Percentiles rank a stretch among this genome's conserved stretches.
phyloP scores from a whole-genome alignment of 1,284 basidiomycete species.

The Sphaerobolus stellatus region DNA sequence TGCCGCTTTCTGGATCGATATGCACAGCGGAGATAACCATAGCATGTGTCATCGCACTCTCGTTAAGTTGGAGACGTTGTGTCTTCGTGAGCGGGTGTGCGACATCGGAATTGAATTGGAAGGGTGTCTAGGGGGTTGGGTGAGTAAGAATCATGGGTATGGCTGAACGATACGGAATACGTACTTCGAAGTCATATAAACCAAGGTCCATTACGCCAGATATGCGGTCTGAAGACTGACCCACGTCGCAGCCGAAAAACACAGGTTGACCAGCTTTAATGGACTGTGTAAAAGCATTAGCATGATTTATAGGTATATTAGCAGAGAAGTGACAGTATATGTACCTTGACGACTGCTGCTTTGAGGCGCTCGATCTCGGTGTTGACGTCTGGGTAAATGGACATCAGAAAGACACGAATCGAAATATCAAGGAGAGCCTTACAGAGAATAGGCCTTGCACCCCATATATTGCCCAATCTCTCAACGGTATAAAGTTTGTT shows the following conservation, averaged over 20 bases:
- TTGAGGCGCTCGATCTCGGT: constrained; percentile 82
- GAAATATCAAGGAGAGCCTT: constrained; percentile 29
- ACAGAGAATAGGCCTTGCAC: constrained; percentile 81
- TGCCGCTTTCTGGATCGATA: constrained; percentile 66
- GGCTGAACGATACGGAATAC: constrained; percentile 16
- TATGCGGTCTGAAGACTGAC: constrained; percentile 69
- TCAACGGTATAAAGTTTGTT: constrained; percentile 90
- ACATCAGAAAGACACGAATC: not conserved
- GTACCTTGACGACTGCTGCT: constrained; percentile 69
- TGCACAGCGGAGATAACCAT: constrained; percentile 96
- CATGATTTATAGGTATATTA: not conserved
- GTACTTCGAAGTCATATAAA: constrained; percentile 79
- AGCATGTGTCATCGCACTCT: constrained; percentile 89
- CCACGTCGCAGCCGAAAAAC: constrained; percentile 93
- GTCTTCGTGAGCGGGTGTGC: constrained; percentile 72
- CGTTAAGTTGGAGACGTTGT: constrained; percentile 77
- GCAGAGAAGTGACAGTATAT: constrained; percentile 5
- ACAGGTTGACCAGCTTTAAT: constrained; percentile 90
- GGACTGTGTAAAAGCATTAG: constrained; percentile 36
- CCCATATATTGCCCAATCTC: constrained; percentile 90
- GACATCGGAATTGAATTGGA: constrained; percentile 65
- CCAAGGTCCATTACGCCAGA: constrained; percentile 85
- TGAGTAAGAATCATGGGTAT: no score
- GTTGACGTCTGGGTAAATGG: constrained; percentile 74
- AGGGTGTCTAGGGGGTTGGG: no score